Percentiles rank a stretch among this genome's conserved stretches.
These are phyloP conservation scores for Colletotrichum sansevieriae DNA, from an alignment of 2,329 filamentous ascomycete species.

Conservation along the genomic window DNA sequence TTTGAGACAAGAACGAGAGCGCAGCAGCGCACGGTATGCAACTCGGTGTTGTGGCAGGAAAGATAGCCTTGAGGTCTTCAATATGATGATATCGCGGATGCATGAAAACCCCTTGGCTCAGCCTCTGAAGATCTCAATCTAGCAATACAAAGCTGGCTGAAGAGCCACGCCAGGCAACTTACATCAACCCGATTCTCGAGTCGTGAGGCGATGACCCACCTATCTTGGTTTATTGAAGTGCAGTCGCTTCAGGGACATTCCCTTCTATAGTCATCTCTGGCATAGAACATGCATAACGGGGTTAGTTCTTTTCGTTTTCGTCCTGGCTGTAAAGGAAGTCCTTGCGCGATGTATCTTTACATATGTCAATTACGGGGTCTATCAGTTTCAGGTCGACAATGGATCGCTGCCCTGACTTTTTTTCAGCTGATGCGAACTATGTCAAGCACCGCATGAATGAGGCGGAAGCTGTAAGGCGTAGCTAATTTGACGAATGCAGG, in stretches of 20 bases:
- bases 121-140: slow-evolving; percentile 8
- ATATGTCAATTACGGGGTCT: slow-evolving; percentile 8
- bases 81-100: neutral
- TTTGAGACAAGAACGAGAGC: neutral
- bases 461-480: slow-evolving; percentile 11
- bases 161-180: neutral
- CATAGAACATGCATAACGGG: neutral
- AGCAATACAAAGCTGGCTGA: neutral
- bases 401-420: slow-evolving; percentile 9
- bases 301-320: neutral
- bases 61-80: neutral
- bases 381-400: slow-evolving; percentile 14
- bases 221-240: neutral
- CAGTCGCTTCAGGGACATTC: slow-evolving; percentile 7
- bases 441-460: slow-evolving; percentile 9
- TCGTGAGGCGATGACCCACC: slow-evolving; percentile 7
- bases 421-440: neutral
- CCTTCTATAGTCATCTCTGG: neutral
- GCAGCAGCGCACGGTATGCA: neutral
- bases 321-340: slow-evolving; percentile 8
- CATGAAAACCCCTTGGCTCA: slow-evolving; percentile 3
- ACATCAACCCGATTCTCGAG: slow-evolving; percentile 2
- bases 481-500: neutral
- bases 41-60: neutral
- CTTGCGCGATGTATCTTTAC: slow-evolving; percentile 13